Conservation (phyloP, 2,329 filamentous ascomycete genomes). For the Ceratocystis alfenasii region DNA sequence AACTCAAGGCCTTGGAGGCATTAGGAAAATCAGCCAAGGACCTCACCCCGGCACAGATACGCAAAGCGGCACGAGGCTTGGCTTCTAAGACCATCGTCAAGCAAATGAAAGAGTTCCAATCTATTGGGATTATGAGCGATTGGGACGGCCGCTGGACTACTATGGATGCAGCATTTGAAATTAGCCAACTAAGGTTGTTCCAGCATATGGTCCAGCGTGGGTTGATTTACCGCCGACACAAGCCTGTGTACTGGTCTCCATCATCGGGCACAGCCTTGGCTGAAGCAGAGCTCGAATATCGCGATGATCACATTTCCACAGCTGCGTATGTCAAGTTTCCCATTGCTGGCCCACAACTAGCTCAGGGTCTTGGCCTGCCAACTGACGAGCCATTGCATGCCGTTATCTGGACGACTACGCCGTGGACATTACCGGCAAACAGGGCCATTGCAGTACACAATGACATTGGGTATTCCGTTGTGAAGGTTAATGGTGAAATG, state of each 20-base stretch:
- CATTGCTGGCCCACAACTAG: slow-evolving; percentile 36
- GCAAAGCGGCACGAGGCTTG: slow-evolving; percentile 51
- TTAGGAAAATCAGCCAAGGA: slow-evolving; percentile 28
- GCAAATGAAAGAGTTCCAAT: slow-evolving; percentile 62
- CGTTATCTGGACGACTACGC: slow-evolving; percentile 98
- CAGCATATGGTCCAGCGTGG: slow-evolving; percentile 60
- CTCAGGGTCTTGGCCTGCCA: not conserved
- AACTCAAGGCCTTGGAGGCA: slow-evolving; percentile 76
- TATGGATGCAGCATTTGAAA: slow-evolving; percentile 65
- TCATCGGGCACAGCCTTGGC: slow-evolving; percentile 68
- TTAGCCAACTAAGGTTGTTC: slow-evolving; percentile 63
- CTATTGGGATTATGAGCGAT: slow-evolving; percentile 68
- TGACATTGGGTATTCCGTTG: slow-evolving; percentile 60
- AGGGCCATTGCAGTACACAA: slow-evolving; percentile 71
- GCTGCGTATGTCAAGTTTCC: slow-evolving; percentile 74
- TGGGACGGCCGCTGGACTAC: slow-evolving; percentile 69
- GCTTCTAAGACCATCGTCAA: slow-evolving; percentile 56
- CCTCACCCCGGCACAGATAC: slow-evolving; percentile 44
- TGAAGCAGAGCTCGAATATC: slow-evolving; percentile 76
- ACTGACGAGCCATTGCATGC: slow-evolving; percentile 48
- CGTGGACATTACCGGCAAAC: slow-evolving; percentile 93
- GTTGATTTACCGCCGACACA: slow-evolving; percentile 64
- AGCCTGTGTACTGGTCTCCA: slow-evolving; percentile 79
- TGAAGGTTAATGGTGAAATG: slow-evolving; percentile 45
- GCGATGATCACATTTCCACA: slow-evolving; percentile 58